phyloP scores from a whole-genome alignment of 1,284 basidiomycete species.

The Ceratobasidium papillatum region DNA sequence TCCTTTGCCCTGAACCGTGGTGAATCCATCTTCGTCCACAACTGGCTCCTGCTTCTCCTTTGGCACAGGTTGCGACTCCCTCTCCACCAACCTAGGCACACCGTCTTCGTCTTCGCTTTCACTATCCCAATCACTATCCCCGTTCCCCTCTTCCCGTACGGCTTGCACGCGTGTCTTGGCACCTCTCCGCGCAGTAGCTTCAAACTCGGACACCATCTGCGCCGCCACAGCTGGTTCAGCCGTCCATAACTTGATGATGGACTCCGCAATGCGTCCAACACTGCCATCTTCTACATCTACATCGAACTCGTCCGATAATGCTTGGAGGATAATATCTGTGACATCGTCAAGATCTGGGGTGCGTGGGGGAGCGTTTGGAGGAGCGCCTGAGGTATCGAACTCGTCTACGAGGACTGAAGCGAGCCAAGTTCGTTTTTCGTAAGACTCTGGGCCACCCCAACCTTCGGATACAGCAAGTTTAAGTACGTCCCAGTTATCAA shows the following conservation, averaged over 20 bases:
- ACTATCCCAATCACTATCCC: slow-evolving; percentile 57
- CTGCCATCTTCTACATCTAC: slow-evolving; percentile 82
- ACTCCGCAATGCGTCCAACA: slow-evolving; percentile 71
- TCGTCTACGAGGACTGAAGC: slow-evolving; percentile 83
- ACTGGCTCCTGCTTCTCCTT: slow-evolving; percentile 62
- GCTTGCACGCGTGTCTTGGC: slow-evolving; percentile 66
- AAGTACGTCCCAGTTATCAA: slow-evolving; percentile 83
- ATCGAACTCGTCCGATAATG: slow-evolving; percentile 88
- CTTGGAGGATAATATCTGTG: slow-evolving; percentile 78
- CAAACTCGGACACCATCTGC: slow-evolving; percentile 62
- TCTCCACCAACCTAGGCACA: slow-evolving; percentile 62
- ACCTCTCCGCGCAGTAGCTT: slow-evolving; percentile 67
- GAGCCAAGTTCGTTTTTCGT: slow-evolving; percentile 81
- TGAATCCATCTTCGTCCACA: slow-evolving; percentile 90
- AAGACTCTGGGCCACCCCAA: slow-evolving; percentile 81
- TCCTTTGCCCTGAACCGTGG: slow-evolving; percentile 73
- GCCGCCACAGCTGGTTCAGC: slow-evolving; percentile 56
- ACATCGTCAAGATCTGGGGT: slow-evolving; percentile 77
- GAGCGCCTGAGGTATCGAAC: slow-evolving; percentile 64
- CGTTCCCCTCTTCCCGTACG: slow-evolving; percentile 55
- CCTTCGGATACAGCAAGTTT: slow-evolving; percentile 80
- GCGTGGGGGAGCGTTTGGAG: slow-evolving; percentile 50
- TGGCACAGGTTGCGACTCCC: slow-evolving; percentile 48
- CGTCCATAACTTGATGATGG: slow-evolving; percentile 75
- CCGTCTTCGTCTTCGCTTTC: slow-evolving; percentile 58